Base-by-base conservation (phyloP, 257 asterid genomes). In the Plantago ovata region DNA sequence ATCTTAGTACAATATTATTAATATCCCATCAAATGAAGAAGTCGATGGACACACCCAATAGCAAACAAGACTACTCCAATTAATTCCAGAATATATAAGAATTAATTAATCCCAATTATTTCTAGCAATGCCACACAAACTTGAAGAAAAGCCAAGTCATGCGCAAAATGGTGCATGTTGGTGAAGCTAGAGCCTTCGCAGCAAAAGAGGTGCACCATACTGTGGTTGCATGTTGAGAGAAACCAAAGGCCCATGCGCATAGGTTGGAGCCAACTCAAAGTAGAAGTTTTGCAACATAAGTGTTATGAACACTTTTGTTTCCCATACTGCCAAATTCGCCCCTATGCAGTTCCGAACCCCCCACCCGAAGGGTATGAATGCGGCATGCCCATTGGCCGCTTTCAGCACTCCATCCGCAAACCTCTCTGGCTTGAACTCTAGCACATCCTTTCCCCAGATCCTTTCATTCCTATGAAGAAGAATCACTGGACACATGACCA, bases 321-420 rank as follows among this genome's bases (percentile, higher is more conserved):
- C 72, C 40, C 64, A 21, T 6, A 73, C 33, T 2, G 75, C 72
- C 24, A 63, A 43, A 46, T 69, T 69, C 0, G 58, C 60, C 18
- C 75, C 70, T 0, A 69, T 63, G 47, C 79, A 73, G 10, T 53
- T 69, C 13, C 79, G 70, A 6, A 60, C 66, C n/a, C 79, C 79
- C 72, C 75, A 64, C 3, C 79, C 73, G 50, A 69, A 73, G 22
- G 75, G 79, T 14, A 73, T 60, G 62, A 53, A 71, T 3, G 72
- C 72, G 9, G 56, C 59, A 2, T 69, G 66, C 0, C 79, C 75
- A 0, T 73, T 73, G 13, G 79, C 68, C 11, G 79, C 79, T 64
- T 73, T 73, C 16, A 64, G 14, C n/a, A 65, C 69, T 24, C 74
- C 74, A 14, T 69, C 74, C 3, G 66, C 56, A 13, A 69, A 69